Evolutionary conservation across 495 filamentous ascomycete species (phyloP).

Genomic region (Xylaria cubensis): DNA sequence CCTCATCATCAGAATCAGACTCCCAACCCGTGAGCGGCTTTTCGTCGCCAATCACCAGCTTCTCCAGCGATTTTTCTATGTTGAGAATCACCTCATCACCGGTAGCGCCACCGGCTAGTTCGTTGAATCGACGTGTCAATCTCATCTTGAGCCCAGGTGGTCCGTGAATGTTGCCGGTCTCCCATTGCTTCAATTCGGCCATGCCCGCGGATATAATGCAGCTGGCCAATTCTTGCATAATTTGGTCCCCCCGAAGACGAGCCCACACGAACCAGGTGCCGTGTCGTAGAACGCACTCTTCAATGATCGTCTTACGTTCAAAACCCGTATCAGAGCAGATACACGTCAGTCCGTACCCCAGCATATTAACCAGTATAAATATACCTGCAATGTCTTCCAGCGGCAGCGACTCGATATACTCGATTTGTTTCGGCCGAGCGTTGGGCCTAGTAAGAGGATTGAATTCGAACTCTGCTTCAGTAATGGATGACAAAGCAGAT

Average conservation of each 20-base stretch:
- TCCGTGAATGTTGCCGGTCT: background rate
- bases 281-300: slow-evolving; percentile 35
- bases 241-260: background rate
- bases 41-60: background rate
- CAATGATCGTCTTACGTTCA: slow-evolving; percentile 21
- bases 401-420: slow-evolving; percentile 30
- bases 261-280: slow-evolving; percentile 35
- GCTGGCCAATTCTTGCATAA: background rate
- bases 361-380: slow-evolving; percentile 15
- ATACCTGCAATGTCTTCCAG: slow-evolving; percentile 37
- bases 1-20: background rate
- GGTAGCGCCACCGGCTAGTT: background rate
- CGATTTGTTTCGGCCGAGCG: slow-evolving; percentile 31
- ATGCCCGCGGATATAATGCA: slow-evolving; percentile 10
- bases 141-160: slow-evolving; percentile 22
- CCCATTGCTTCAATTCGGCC: slow-evolving; percentile 14
- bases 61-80: background rate
- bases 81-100: background rate
- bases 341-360: slow-evolving; percentile 14
- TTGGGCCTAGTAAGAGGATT: slow-evolving; percentile 34
- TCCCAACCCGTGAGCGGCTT: background rate
- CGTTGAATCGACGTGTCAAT: background rate
- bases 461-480: background rate
- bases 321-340: background rate
- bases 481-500: background rate